Percentiles rank a stretch among this genome's conserved stretches.
These are phyloP conservation scores for Penicillium thymicola DNA, from an alignment of 2,329 filamentous ascomycete genomes.

Conservation along the genomic window DNA sequence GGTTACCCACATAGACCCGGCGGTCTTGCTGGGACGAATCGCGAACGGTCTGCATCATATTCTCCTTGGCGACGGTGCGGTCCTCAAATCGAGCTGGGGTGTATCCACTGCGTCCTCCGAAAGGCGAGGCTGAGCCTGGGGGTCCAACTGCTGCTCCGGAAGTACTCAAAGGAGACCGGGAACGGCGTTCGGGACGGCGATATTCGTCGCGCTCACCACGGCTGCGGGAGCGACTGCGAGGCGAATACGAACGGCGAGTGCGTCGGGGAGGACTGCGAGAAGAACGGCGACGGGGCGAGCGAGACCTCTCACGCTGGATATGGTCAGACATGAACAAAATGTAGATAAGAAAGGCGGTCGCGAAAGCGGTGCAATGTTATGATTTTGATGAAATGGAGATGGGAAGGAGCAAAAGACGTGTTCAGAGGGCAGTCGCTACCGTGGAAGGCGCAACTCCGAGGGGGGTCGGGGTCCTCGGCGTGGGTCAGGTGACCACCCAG, in stretches of 20 bases:
- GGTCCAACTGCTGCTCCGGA: slow-evolving; percentile 66
- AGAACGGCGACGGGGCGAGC: slow-evolving; percentile 63
- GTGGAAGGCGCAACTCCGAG: slow-evolving; percentile 1
- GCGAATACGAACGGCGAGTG: slow-evolving; percentile 73
- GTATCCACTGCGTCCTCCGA: slow-evolving; percentile 59
- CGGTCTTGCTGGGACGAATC: slow-evolving; percentile 98
- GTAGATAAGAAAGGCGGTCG: background rate
- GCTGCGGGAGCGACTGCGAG: slow-evolving; percentile 74
- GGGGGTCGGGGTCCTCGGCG: slow-evolving; percentile 5
- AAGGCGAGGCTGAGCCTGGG: slow-evolving; percentile 52
- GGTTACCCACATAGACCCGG: slow-evolving; percentile 97
- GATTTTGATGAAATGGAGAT: slow-evolving; percentile 3
- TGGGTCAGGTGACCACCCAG: slow-evolving; percentile 22
- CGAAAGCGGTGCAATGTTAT: background rate
- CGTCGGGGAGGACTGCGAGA: slow-evolving; percentile 77
- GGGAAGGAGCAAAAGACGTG: slow-evolving; percentile 7
- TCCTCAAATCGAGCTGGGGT: slow-evolving; percentile 76
- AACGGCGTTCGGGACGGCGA: slow-evolving; percentile 70
- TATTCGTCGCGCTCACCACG: slow-evolving; percentile 62
- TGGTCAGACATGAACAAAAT: slow-evolving; percentile 30
- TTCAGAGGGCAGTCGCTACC: slow-evolving; percentile 5
- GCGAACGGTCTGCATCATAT: slow-evolving; percentile 92
- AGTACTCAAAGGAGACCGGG: slow-evolving; percentile 82
- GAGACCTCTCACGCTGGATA: slow-evolving; percentile 72
- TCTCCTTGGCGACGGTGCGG: slow-evolving; percentile 76